Conservation (phyloP, 148 eudicot genomes). For the Rhododendron mucronatum region DNA sequence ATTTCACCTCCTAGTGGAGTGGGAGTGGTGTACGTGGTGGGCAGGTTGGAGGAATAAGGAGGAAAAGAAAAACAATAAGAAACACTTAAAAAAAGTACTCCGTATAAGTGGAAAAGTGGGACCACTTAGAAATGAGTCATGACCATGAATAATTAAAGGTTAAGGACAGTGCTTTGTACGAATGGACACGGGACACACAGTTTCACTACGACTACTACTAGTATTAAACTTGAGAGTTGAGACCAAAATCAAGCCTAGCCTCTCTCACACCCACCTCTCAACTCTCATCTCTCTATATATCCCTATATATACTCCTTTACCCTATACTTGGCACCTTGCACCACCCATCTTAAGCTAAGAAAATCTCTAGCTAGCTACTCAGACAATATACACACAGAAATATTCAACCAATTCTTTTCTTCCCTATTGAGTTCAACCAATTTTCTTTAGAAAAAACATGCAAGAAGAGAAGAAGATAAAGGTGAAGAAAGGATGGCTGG, state of each 20-base stretch:
- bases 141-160: background rate
- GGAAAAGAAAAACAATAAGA: background rate
- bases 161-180: background rate
- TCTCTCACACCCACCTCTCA: background rate
- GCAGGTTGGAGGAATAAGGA: background rate
- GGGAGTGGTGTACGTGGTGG: background rate
- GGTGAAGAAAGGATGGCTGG: constrained; percentile 12
- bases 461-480: constrained; percentile 9
- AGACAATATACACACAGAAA: background rate
- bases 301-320: background rate
- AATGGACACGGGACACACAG: background rate
- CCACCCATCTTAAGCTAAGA: background rate
- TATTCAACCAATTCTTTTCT: background rate
- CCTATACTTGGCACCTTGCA: background rate
- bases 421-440: background rate
- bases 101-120: background rate
- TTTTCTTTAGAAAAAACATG: background rate
- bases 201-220: too few relatives aligned
- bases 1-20: too few relatives aligned
- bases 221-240: background rate
- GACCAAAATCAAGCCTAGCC: background rate
- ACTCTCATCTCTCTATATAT: background rate
- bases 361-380: background rate
- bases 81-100: background rate
- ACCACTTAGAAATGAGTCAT: background rate